These are phyloP conservation scores for Pseudocercospora eumusae DNA, from an alignment of 2,329 filamentous ascomycete genomes.

Conservation along the genomic window DNA sequence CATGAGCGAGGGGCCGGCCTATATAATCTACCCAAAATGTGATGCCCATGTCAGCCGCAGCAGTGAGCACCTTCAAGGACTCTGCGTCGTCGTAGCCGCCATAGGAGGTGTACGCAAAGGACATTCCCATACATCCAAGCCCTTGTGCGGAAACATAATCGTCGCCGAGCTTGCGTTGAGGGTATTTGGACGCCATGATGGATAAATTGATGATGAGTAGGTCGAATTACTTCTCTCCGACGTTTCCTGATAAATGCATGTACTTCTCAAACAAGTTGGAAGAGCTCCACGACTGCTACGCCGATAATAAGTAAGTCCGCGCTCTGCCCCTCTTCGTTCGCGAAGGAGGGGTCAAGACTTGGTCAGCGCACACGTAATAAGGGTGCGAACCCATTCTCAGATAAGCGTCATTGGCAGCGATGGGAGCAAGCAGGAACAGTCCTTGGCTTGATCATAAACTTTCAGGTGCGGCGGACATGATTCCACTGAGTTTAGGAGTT, in stretches of 20 bases:
- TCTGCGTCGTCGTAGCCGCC: slow-evolving; percentile 36
- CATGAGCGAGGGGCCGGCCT: not conserved
- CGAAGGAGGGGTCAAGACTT: not conserved
- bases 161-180: slow-evolving; percentile 47
- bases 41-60: slow-evolving; percentile 34
- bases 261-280: not conserved
- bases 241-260: not conserved
- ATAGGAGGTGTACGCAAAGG: slow-evolving; percentile 38
- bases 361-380: not conserved
- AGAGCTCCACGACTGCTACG: not conserved
- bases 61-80: slow-evolving; percentile 33
- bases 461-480: not conserved
- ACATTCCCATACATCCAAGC: slow-evolving; percentile 42
- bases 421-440: not conserved
- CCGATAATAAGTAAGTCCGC: not conserved
- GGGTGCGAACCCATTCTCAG: too few relatives aligned
- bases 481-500: not conserved
- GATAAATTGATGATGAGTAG: not conserved
- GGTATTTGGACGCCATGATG: slow-evolving; percentile 36
- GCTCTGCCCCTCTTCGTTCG: not conserved
- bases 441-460: not conserved
- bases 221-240: not conserved
- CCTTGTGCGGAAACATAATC: slow-evolving; percentile 39
- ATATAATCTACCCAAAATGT: slow-evolving; percentile 32
- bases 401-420: not conserved